A percentile compares a stretch with the other conserved stretches of the same genome.
Conservation (phyloP, 805 yeast species). For the Ogataea glucozyma region DNA sequence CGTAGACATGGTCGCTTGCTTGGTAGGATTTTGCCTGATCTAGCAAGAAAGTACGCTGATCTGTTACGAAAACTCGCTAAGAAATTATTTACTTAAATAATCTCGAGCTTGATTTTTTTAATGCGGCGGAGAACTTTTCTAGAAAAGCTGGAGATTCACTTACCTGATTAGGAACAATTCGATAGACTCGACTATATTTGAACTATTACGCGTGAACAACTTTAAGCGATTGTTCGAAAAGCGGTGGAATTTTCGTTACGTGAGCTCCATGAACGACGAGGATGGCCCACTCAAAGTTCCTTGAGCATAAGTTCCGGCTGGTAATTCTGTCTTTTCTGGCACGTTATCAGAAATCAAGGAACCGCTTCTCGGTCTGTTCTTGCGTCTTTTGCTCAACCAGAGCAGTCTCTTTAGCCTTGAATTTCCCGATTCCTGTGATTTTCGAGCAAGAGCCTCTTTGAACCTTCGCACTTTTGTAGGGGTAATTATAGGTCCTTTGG, state of each 20-base stretch:
- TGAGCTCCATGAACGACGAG: no score
- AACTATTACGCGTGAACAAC: no score
- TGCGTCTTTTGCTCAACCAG: constrained; percentile 18
- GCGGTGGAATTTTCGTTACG: no score
- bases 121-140: constrained; percentile 7
- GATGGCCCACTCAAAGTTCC: no score
- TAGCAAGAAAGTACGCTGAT: not conserved
- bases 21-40: not conserved
- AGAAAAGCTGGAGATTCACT: constrained; percentile 1
- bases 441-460: constrained; percentile 26
- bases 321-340: not conserved
- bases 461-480: constrained; percentile 31
- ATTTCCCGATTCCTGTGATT: constrained; percentile 15
- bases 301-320: no score
- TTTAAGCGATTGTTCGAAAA: no score
- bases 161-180: not conserved
- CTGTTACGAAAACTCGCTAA: no score
- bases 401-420: constrained; percentile 19
- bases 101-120: not conserved
- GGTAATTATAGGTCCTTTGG: constrained; percentile 23
- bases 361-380: constrained; percentile 1
- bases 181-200: no score
- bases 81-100: not conserved
- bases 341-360: not conserved
- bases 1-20: not conserved